These are phyloP conservation scores for Westerdykella aurantiaca DNA, from an alignment of 2,329 filamentous ascomycete genomes.

Conservation along the genomic window DNA sequence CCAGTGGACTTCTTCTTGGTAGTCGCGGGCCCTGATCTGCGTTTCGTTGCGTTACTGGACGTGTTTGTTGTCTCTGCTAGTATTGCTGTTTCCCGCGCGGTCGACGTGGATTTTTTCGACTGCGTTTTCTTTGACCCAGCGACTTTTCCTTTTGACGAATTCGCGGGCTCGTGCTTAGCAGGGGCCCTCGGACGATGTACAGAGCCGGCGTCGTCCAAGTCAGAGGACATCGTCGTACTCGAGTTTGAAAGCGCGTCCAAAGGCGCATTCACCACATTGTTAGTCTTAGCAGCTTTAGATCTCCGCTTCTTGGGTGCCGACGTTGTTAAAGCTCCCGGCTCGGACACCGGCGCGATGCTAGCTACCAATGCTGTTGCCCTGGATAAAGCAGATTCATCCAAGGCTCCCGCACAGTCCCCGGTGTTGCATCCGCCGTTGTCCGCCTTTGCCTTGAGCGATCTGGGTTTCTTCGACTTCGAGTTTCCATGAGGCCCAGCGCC, in stretches of 20 bases:
- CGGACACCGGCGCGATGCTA: too few species aligned
- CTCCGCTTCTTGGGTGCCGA: too few species aligned
- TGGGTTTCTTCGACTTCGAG: constrained; percentile 19
- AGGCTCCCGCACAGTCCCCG: too few species aligned
- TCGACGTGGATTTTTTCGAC: constrained; percentile 22
- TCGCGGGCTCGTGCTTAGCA: constrained; percentile 4
- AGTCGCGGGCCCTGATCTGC: constrained; percentile 5
- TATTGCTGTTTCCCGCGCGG: constrained; percentile 10
- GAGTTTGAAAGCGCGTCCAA: too few species aligned
- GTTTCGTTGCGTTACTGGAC: constrained; percentile 8
- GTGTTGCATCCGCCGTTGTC: constrained; percentile 2
- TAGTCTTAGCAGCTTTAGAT: too few species aligned
- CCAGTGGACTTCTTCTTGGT: constrained; percentile 11
- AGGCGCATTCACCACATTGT: too few species aligned
- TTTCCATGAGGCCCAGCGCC: constrained; percentile 6
- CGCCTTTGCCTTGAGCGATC: constrained; percentile 21
- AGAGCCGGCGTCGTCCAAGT: constrained; percentile 12
- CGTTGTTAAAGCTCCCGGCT: too few species aligned
- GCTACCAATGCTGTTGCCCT: too few species aligned
- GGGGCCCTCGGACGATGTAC: background rate
- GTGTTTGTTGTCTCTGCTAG: constrained; percentile 22
- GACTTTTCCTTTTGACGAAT: constrained; percentile 15
- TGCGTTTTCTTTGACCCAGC: constrained; percentile 27
- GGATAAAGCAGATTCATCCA: too few species aligned
- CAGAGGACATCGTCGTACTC: constrained; percentile 14